Percentiles rank a stretch among this genome's conserved stretches.
phyloP scores from a whole-genome alignment of 192 early-diverging fungal species.

The Backusella westeae region DNA sequence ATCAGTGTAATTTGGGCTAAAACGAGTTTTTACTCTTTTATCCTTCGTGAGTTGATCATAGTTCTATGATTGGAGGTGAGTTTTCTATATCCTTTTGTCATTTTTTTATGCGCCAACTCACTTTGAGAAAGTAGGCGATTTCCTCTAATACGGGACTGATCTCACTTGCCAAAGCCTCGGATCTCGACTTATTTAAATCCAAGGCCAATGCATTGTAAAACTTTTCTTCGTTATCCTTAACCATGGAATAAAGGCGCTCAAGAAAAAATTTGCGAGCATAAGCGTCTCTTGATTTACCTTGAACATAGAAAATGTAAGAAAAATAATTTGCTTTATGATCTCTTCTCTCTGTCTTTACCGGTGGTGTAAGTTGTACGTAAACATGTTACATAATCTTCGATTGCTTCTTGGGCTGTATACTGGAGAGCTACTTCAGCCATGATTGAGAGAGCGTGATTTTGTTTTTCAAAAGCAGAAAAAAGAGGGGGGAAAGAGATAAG shows the following conservation, averaged over 20 bases:
- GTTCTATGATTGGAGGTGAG: conserved; percentile 37
- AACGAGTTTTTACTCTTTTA: conserved; percentile 35
- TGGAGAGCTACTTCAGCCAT: neutral
- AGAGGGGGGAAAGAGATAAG: neutral
- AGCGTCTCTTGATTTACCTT: conserved; percentile 9
- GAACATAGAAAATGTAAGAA: neutral
- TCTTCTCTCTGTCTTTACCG: neutral
- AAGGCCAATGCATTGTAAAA: conserved; percentile 52
- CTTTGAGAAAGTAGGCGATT: conserved; percentile 36
- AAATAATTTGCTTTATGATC: neutral
- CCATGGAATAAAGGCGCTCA: conserved; percentile 52
- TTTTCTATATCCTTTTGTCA: neutral
- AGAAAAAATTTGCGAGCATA: conserved; percentile 28
- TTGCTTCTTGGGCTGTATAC: neutral
- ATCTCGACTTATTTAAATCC: conserved; percentile 57
- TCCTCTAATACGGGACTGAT: conserved; percentile 47
- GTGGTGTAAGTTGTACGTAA: conserved; percentile 8
- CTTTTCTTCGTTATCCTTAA: conserved; percentile 57
- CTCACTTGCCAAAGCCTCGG: conserved; percentile 58
- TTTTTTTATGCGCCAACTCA: neutral
- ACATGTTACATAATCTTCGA: conserved; percentile 3
- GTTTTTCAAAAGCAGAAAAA: neutral
- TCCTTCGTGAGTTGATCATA: conserved; percentile 58
- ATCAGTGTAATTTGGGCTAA: conserved; percentile 43
- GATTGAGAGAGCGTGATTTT: neutral